A percentile compares a stretch with the other conserved stretches of the same genome.
Evolutionary conservation across 768 basidiomycete species (phyloP).

Genomic region (Boletus sp.): DNA sequence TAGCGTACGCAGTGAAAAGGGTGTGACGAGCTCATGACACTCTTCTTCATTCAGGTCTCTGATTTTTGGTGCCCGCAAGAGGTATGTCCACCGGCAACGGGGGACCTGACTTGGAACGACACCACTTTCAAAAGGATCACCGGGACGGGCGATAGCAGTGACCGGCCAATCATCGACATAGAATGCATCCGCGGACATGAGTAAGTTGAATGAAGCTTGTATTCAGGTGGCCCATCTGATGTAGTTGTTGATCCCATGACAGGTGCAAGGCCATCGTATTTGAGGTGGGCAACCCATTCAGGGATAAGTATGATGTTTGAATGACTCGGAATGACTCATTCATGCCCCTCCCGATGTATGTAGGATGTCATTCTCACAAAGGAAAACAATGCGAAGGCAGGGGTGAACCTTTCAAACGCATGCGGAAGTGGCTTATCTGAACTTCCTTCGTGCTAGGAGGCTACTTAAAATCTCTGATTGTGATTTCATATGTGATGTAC

Average conservation of each 20-base stretch:
- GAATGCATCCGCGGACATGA: background rate
- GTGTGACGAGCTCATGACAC: background rate
- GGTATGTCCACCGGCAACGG: background rate
- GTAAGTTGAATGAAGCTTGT: background rate
- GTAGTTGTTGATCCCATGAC: background rate
- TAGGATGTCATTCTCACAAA: slow-evolving; percentile 11
- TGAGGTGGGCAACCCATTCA: slow-evolving; percentile 11
- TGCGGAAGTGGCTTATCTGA: slow-evolving; percentile 1
- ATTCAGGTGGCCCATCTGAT: background rate
- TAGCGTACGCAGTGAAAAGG: background rate
- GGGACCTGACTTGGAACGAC: slow-evolving; percentile 5
- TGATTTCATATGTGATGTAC: no score
- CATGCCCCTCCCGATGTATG: background rate
- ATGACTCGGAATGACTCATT: no score
- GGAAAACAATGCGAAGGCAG: background rate
- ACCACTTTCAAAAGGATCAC: slow-evolving; percentile 4
- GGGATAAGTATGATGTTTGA: no score
- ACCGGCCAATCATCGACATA: slow-evolving; percentile 1
- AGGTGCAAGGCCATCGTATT: slow-evolving; percentile 6
- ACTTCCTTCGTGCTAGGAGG: background rate
- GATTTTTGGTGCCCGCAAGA: slow-evolving; percentile 7
- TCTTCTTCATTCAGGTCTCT: background rate
- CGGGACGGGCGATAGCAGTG: slow-evolving; percentile 4
- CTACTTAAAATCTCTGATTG: no score
- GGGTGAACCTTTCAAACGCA: background rate